phyloP scores from a whole-genome alignment of 306 rosid species.

The Prinsepia uniflora region DNA sequence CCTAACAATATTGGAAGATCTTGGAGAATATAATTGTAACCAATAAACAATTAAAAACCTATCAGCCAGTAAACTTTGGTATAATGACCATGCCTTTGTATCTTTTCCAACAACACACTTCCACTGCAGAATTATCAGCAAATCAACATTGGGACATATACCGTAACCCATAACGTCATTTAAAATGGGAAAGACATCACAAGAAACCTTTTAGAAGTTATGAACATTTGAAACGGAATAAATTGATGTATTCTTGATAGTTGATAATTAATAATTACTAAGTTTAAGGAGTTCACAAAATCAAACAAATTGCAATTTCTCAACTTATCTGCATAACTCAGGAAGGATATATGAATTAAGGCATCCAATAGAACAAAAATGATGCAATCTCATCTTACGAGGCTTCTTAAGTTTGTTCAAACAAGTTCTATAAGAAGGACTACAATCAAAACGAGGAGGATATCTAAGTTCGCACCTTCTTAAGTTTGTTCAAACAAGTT shows the following conservation, averaged over 20 bases:
- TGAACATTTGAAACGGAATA: neutral
- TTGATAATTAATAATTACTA: too few relatives aligned
- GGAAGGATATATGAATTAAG: neutral
- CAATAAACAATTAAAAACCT: too few relatives aligned
- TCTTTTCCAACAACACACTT: neutral
- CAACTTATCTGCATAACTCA: neutral
- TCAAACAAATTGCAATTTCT: neutral
- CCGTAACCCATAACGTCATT: neutral
- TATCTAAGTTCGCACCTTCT: too few relatives aligned
- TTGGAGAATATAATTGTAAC: neutral
- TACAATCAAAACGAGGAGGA: too few relatives aligned
- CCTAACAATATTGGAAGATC: neutral
- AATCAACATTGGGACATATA: neutral
- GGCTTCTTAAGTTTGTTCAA: too few relatives aligned
- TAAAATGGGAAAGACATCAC: neutral
- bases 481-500: too few relatives aligned
- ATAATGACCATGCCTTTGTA: neutral
- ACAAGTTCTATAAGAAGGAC: too few relatives aligned
- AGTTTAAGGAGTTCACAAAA: too few relatives aligned
- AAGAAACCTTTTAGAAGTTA: constrained; percentile 3
- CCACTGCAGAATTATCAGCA: neutral
- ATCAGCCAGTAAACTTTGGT: too few relatives aligned
- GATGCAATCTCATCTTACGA: neutral
- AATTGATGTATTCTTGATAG: neutral
- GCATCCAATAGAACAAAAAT: neutral